Base-by-base conservation (phyloP, 1,284 basidiomycete genomes). In the Sporisorium iseilematis-ciliati region DNA sequence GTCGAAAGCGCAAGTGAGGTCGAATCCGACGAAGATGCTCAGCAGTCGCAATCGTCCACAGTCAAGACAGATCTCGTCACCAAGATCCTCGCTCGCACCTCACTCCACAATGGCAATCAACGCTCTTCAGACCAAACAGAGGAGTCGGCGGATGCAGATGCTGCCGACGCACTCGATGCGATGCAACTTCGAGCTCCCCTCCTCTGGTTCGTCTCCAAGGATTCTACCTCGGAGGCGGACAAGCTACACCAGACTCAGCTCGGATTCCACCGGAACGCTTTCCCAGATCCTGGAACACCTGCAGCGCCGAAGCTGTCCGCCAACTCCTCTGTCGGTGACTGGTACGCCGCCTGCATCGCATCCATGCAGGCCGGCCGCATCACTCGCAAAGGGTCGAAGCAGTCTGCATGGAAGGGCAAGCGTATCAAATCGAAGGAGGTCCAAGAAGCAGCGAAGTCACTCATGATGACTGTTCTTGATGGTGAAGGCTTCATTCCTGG, bases 121-220 rank as follows among this genome's bases (percentile, higher is more conserved):
- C 33, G n/a, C 5, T 12, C 56, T 25, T 7, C 35, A 18, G 43
- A 62, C 16, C 31, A 21, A 8, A 21, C 46, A 14, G 68, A 72
- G 21, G 76, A 67, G 2, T 46, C 54, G 16, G 53, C 52, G 16
- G 68, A 73, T 18, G 60, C 56, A 35, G 56, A 82, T 14, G 86
- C 85, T 41, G 82, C 87, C 8, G 91, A 93, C 2, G 88, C 91
- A 51, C 50, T 64, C 25, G 57, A 68, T 20, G 92, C 92, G 25
- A 41, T 67, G 38, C 71, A 66, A 29, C 20, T 75, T 20, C 71
- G 77, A 16, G 77, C 82, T 46, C 90, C 95, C 0, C 82, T 97
- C 26, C 87, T 91, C 33, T 98, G 96, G 95, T 97, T 97, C 81
- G 91, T 94, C 80, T 91, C 72, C 88, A 86, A 91, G 4, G 90